These are phyloP conservation scores for Cladophialophora immunda DNA, from an alignment of 2,329 filamentous ascomycete species.

Conservation along the genomic window DNA sequence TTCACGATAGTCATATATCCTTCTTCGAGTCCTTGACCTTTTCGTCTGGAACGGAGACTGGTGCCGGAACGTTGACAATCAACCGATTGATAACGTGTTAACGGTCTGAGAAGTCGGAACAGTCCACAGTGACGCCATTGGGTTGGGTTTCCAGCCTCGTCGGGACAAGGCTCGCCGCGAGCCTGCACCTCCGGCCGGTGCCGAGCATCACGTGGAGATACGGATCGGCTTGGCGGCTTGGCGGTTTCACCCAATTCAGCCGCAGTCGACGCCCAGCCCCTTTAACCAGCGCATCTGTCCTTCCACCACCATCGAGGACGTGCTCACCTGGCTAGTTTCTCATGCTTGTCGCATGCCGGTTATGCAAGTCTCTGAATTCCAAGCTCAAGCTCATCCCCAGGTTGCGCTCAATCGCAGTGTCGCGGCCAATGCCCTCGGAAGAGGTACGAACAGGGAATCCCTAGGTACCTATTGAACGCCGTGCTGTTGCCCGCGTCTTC, in stretches of 20 bases:
- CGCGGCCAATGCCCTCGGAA: background rate
- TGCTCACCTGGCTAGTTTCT: background rate
- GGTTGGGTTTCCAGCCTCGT: constrained; percentile 22
- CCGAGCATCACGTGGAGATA: background rate
- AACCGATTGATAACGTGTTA: background rate
- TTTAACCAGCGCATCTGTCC: background rate
- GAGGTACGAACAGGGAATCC: background rate
- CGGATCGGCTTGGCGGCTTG: background rate
- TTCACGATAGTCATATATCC: too few species aligned
- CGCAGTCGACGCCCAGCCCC: background rate
- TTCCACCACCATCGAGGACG: too few species aligned
- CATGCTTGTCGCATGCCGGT: background rate
- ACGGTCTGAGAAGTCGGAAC: background rate
- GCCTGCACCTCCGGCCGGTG: background rate
- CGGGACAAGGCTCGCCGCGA: background rate
- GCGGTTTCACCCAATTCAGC: background rate
- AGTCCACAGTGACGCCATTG: constrained; percentile 23
- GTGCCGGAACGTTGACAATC: background rate
- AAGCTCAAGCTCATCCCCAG: background rate
- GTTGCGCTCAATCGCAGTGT: background rate
- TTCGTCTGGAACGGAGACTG: background rate
- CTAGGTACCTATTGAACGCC: too few species aligned
- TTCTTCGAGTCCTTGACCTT: too few species aligned
- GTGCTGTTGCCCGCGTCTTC: too few species aligned
- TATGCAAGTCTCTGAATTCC: background rate